Evolutionary conservation across 495 filamentous ascomycete genomes (phyloP), one percentile per base, ranked within the genome.

Genomic region (Aspergillus haitiensis): DNA sequence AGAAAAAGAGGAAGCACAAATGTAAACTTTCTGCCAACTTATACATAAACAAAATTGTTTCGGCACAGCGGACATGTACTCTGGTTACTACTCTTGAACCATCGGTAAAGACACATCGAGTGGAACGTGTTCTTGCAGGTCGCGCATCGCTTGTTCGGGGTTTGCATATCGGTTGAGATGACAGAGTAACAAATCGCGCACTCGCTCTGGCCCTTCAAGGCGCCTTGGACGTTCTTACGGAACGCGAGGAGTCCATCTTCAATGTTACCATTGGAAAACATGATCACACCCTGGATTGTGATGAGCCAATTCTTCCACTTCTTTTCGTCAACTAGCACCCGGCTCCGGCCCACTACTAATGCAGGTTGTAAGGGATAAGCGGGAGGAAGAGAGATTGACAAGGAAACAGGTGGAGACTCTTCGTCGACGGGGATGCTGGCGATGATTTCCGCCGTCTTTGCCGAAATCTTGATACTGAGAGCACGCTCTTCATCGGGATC

Each of bases 111-210:
- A 76, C 93, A 98, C 6, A 84, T 81, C 6, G 86, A 82, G 75
- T 99, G 95, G 77, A 97, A 99, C 55, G 88, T 76, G 74, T 99
- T 91, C 78, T 92, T 93, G 80, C 95, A 99, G 5, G 94, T 98
- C 51, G 82, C 81, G 75, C 95, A 99, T 48, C 85, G 80, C 75
- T 97, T 97, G 67, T 89, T 92, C 1, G 95, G 94, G 63, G 95
- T 82, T 73, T 87, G 86, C 78, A 89, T 90, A 69, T 96, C 92
- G 13, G 82, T 85, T 32, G 89, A 88, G 54, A 98, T 88, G 64
- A 98, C 92, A 47, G 87, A 91, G 75, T 97, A 98, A 77, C 94
- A 98, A 69, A 98, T 98, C 5, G 94, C 90, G 68, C 94, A 99
- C 76, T 98, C 94, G 11, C 83, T 92, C 70, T 98, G 92, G 4